Conservation (phyloP, 2,329 filamentous ascomycete genomes). For the Plectosphaerella sp. region DNA sequence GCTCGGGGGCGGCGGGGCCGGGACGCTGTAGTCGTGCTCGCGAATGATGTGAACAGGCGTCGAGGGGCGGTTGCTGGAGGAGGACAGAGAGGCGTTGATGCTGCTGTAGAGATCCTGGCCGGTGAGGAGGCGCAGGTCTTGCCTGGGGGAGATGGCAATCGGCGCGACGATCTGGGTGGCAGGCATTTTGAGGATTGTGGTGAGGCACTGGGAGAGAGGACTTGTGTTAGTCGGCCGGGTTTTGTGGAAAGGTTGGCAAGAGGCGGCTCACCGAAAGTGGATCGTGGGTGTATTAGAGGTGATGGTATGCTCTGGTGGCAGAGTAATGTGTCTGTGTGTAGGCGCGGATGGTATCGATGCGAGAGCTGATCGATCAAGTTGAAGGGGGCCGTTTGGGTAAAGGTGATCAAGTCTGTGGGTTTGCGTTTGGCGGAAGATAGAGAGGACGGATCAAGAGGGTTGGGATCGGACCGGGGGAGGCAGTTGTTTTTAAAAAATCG, state of each 20-base stretch:
- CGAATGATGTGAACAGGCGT: conserved; percentile 47
- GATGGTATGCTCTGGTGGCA: conserved; percentile 5
- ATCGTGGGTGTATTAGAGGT: conserved; percentile 1
- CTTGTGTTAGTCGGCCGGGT: too few relatives aligned
- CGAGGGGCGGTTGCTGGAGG: conserved; percentile 36
- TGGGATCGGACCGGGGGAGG: not conserved
- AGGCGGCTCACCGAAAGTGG: not conserved
- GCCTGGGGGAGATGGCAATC: conserved; percentile 42
- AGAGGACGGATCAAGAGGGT: not conserved
- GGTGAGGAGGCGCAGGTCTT: conserved; percentile 38
- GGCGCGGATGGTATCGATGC: not conserved
- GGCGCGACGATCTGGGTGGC: conserved; percentile 38
- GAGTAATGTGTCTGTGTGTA: not conserved
- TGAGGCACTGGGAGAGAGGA: too few relatives aligned
- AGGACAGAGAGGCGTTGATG: conserved; percentile 45
- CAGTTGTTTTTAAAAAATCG: not conserved
- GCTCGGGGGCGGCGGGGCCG: conserved; percentile 61
- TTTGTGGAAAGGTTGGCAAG: not conserved
- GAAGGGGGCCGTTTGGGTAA: not conserved
- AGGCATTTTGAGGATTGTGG: conserved; percentile 30
- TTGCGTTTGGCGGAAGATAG: not conserved
- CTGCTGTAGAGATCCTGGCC: conserved; percentile 49
- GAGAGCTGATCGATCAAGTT: not conserved
- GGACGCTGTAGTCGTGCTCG: conserved; percentile 58
- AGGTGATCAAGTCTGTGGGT: not conserved